Evolutionary conservation across 108 stramenopile species (phyloP).

Genomic region (Pseudonitzschia multistriata): DNA sequence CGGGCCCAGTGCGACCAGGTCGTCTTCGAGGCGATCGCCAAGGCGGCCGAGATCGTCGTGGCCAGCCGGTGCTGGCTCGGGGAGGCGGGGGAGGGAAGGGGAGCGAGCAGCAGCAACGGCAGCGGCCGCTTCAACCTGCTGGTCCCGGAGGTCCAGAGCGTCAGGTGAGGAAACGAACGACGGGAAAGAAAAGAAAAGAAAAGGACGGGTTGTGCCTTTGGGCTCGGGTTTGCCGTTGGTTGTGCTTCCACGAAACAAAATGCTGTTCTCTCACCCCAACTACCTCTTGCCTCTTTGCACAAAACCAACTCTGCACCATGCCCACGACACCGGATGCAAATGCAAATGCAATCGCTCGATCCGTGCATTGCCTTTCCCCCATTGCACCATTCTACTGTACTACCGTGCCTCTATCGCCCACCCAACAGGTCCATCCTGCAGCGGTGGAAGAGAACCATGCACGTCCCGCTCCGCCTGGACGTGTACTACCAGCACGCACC

Average conservation of each 20-base stretch:
- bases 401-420: not conserved
- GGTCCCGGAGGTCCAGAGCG: slow-evolving; percentile 55
- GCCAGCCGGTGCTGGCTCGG: slow-evolving; percentile 54
- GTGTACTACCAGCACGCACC: slow-evolving; percentile 71
- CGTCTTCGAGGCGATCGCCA: slow-evolving; percentile 84
- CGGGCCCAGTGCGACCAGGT: slow-evolving; percentile 85
- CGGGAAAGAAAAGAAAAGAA: not conserved
- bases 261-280: too few species aligned
- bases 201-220: not conserved
- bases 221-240: too few species aligned
- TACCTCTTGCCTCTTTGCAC: too few species aligned
- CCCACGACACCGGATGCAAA: too few species aligned
- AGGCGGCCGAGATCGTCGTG: slow-evolving; percentile 81
- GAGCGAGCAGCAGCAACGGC: slow-evolving; percentile 20
- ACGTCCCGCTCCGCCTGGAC: slow-evolving; percentile 81
- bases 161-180: slow-evolving; percentile 32
- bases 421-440: slow-evolving; percentile 42
- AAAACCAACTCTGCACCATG: too few species aligned
- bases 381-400: too few species aligned
- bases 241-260: too few species aligned
- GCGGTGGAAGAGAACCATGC: slow-evolving; percentile 49
- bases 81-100: not conserved
- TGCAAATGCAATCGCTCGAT: too few species aligned
- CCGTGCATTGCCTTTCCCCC: too few species aligned
- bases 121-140: slow-evolving; percentile 73